Conservation (phyloP, 2,329 filamentous ascomycete genomes). For the Talaromyces atroroseus region DNA sequence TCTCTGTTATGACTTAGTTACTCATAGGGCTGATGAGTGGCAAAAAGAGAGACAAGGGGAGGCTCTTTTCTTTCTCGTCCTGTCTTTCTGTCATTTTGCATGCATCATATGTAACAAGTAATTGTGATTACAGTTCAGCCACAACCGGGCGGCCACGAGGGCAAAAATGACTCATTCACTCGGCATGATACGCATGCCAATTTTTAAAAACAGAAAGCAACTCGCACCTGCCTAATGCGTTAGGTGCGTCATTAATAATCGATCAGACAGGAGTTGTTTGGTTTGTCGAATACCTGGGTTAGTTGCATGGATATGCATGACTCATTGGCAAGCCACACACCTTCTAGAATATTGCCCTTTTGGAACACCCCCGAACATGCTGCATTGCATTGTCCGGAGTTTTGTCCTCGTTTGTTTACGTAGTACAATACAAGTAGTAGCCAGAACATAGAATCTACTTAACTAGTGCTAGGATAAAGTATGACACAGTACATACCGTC, state of each 20-base stretch:
- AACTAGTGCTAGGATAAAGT: neutral
- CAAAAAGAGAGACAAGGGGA: neutral
- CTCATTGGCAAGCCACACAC: neutral
- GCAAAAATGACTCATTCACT: neutral
- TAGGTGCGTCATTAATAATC: neutral
- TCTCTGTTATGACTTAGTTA: neutral
- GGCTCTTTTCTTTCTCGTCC: neutral
- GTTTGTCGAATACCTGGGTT: neutral
- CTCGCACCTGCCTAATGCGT: neutral
- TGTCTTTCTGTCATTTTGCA: neutral
- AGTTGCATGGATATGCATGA: neutral
- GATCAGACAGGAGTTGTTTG: neutral
- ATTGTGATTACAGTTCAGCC: neutral
- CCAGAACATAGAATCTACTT: neutral
- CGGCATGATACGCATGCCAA: neutral
- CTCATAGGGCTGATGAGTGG: neutral
- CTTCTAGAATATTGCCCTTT: constrained; percentile 8
- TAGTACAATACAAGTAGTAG: neutral
- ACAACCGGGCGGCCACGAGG: neutral
- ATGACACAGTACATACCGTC: neutral
- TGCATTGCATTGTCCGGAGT: neutral
- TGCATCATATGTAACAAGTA: neutral
- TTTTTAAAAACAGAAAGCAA: too few species aligned
- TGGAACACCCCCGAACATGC: neutral
- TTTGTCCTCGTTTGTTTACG: neutral